Base-by-base conservation (phyloP, 768 basidiomycete species). In the Pholiota microspora region DNA sequence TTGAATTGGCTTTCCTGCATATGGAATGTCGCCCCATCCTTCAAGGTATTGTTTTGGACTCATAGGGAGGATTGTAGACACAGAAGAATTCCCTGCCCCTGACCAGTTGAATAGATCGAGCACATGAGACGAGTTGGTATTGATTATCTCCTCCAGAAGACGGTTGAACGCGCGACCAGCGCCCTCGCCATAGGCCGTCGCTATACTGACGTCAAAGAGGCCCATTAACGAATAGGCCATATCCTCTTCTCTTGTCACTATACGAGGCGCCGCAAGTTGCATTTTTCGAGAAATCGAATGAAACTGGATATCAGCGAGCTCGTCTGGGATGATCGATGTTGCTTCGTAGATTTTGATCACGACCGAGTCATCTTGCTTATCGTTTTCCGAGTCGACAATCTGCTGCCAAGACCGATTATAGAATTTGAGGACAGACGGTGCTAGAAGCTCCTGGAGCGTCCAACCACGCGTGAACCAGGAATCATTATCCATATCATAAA, bases 381-480 rank as follows among this genome's bases (percentile, higher is more conserved):
- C 36, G n/a, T 38, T 38, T 7, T 15, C 12, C 16, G 36, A 38
- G 3, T 15, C 7, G 45, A 49, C 12, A n/a, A 9, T 7, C 7
- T 12, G 12, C n/a, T 10, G 7, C 48, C 48, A 49, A 18, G 16
- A 1, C 7, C 32, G 13, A 23, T 49, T 35, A 32, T 49, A 49
- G 48, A 49, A 49, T 31, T 32, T 24, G 13, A 49, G 23, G 32
- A n/a, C 15, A 18, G 18, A 7, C n/a, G 48, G 48, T 6, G 48
- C 48, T 2, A 49, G 28, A 16, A 49, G 48, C 15, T 49, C 48
- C 31, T 49, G 48, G 2, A 49, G 18, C 2, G 48, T 49, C 48
- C 48, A 49, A n/a, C 48, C 48, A 35, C 48, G 48, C 16, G 29
- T 49, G 32, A 49, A 49, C 48, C 48, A 49, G 4, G 31, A 16